Evolutionary conservation across 257 asterid species (phyloP), one percentile per base, ranked within the genome.

Genomic region (Parsonsia alboflavescens): DNA sequence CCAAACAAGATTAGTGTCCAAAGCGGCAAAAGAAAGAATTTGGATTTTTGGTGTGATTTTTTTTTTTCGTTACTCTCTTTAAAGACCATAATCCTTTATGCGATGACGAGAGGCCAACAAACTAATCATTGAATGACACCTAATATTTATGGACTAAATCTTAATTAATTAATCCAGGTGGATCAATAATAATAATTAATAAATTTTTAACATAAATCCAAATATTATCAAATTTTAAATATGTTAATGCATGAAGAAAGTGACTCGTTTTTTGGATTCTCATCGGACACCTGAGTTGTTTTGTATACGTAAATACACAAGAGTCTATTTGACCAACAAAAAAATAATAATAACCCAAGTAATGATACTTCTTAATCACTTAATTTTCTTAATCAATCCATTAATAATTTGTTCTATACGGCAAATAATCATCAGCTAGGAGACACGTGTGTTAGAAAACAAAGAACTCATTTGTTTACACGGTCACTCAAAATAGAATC

Each of bases 1-100:
- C 89, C 90, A 90, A 91, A 81, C 3, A 10, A 53, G 45, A 78
- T 41, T 46, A 78, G 76, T 76, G 68, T 70, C 86, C 92, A 87
- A 87, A 84, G 42, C 95, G 91, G 89, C 93, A 75, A 82, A 82
- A 71, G n/a, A 72, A 72, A 72, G 28, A 28, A 61, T 48, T 71
- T 7, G 39, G 76, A 49, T 48, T 24, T 15, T 80, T 44, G 65
- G 42, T 67, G 17, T 50, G 50, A 68, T 66, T 41, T 67, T 61
- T 64, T 73, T n/a, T 73, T 11, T 46, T 69, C 39, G 39, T 33
- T 33, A 33, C 39, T 33, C 3, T 33, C 1, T 1, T 73, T 68
- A 33, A 67, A 22, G 65, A 58, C 77, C 21, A 53, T 21, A 39
- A 53, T 28, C 0, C 5, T 30, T n/a, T 15, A 13, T 62, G 72